Evolutionary conservation across 148 eudicot species (phyloP).

Genomic region (Amaranthus cruentus): DNA sequence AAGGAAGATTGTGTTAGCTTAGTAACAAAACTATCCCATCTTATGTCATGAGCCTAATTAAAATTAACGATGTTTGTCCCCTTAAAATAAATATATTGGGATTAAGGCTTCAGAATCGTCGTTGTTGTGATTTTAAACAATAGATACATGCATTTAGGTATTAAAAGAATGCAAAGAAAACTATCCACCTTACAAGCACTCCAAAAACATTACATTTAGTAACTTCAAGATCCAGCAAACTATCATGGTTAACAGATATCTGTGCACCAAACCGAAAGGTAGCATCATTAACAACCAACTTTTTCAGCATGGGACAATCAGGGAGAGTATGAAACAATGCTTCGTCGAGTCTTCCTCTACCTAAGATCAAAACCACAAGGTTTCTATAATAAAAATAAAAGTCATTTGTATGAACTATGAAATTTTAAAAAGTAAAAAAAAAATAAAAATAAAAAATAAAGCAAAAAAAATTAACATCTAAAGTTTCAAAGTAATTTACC

Average conservation of each 20-base stretch:
- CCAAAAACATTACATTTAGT: conserved; percentile 82
- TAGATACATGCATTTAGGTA: background rate
- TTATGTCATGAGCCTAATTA: too few species aligned
- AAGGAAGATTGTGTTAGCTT: too few species aligned
- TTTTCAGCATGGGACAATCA: conserved; percentile 63
- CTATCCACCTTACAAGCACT: conserved; percentile 63
- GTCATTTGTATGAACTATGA: background rate
- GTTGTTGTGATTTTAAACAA: too few species aligned
- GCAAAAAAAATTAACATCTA: too few species aligned
- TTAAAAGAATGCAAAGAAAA: background rate
- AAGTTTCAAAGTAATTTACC: conserved; percentile 30
- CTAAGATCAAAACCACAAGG: conserved; percentile 71
- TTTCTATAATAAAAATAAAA: conserved; percentile 40
- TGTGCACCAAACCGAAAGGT: conserved; percentile 80
- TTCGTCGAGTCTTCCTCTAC: conserved; percentile 76
- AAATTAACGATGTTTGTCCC: too few species aligned
- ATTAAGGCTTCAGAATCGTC: too few species aligned
- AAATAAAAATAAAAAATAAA: too few species aligned
- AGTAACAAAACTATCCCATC: too few species aligned
- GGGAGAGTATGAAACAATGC: conserved; percentile 64
- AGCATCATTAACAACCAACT: conserved; percentile 65
- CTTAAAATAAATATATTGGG: too few species aligned
- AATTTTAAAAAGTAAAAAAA: too few species aligned
- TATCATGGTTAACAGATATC: conserved; percentile 70
- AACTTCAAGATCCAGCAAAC: conserved; percentile 65